These are phyloP conservation scores for Oxytropis ochrocephala DNA, from an alignment of 306 rosid species.

Conservation along the genomic window DNA sequence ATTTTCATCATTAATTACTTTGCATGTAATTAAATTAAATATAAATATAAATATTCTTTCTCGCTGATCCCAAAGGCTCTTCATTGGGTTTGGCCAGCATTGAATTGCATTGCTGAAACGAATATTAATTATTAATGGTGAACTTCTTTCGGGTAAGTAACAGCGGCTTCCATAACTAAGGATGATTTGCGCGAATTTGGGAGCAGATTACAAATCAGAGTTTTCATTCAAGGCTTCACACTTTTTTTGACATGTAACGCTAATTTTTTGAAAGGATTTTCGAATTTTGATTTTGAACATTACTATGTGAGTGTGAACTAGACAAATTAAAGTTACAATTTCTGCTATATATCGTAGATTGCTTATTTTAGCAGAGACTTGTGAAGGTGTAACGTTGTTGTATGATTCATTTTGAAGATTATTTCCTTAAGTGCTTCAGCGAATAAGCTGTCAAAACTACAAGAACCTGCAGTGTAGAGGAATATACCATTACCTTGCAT, in stretches of 20 bases:
- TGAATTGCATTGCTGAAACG: neutral
- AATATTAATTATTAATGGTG: constrained; percentile 71
- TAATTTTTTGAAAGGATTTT: neutral
- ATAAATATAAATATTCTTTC: too few species aligned
- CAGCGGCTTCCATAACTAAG: constrained; percentile 43
- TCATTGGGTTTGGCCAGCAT: too few species aligned
- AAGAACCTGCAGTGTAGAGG: constrained; percentile 75
- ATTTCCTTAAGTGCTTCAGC: constrained; percentile 76
- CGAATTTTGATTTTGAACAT: too few species aligned
- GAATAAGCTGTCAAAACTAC: constrained; percentile 64
- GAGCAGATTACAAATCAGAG: constrained; percentile 77
- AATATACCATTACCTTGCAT: constrained; percentile 84
- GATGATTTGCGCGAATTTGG: constrained; percentile 68
- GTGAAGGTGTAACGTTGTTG: neutral
- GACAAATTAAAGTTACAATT: neutral
- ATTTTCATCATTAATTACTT: too few species aligned
- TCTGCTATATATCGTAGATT: neutral
- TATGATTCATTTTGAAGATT: constrained; percentile 38
- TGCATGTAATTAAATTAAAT: too few species aligned
- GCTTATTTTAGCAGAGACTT: neutral
- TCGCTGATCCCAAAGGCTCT: too few species aligned
- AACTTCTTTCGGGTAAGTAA: constrained; percentile 55
- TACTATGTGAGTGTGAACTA: neutral
- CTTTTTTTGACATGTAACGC: constrained; percentile 80
- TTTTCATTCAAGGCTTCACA: constrained; percentile 81